A percentile compares a stretch with the other conserved stretches of the same genome.
phyloP scores from a whole-genome alignment of 2,329 filamentous ascomycete genomes.

The Atkinsonella texensis region DNA sequence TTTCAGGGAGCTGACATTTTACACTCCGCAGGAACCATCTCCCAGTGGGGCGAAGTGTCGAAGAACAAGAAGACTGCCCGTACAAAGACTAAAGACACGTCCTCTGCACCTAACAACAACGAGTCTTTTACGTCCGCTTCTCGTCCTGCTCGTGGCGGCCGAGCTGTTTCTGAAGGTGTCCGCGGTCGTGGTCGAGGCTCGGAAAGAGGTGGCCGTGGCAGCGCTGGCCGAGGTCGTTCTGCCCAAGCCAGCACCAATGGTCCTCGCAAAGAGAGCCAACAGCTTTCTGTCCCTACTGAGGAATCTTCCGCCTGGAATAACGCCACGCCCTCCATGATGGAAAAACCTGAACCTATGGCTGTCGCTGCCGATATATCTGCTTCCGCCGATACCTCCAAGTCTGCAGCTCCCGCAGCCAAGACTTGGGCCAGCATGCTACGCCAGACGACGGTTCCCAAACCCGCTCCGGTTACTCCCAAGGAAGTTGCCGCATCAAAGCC shows the following conservation, averaged over 20 bases:
- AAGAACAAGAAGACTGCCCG: conserved; percentile 68
- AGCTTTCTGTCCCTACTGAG: conserved; percentile 54
- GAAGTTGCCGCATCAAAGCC: conserved; percentile 26
- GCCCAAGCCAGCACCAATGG: conserved; percentile 47
- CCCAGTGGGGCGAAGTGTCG: conserved; percentile 76
- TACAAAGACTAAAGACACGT: conserved; percentile 57
- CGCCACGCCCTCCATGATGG: conserved; percentile 23
- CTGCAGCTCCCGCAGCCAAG: conserved; percentile 34
- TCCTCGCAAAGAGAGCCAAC: conserved; percentile 41
- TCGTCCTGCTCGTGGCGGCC: conserved; percentile 47
- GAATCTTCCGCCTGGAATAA: conserved; percentile 47
- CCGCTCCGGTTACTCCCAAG: conserved; percentile 20
- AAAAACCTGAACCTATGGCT: conserved; percentile 23
- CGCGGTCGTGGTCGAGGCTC: conserved; percentile 50
- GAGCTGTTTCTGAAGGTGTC: conserved; percentile 47
- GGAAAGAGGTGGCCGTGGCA: conserved; percentile 48
- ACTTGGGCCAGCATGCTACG: conserved; percentile 70
- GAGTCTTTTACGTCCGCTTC: conserved; percentile 31
- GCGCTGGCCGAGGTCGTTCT: conserved; percentile 47
- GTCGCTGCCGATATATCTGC: conserved; percentile 20
- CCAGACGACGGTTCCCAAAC: conserved; percentile 45
- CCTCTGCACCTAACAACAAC: conserved; percentile 36
- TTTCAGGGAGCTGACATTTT: conserved; percentile 8
- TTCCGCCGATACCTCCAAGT: conserved; percentile 25
- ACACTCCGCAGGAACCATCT: conserved; percentile 51